Evolutionary conservation across 495 filamentous ascomycete genomes (phyloP), one percentile per base, ranked within the genome.

Genomic region (Pseudoneurospora amorphoporcata): DNA sequence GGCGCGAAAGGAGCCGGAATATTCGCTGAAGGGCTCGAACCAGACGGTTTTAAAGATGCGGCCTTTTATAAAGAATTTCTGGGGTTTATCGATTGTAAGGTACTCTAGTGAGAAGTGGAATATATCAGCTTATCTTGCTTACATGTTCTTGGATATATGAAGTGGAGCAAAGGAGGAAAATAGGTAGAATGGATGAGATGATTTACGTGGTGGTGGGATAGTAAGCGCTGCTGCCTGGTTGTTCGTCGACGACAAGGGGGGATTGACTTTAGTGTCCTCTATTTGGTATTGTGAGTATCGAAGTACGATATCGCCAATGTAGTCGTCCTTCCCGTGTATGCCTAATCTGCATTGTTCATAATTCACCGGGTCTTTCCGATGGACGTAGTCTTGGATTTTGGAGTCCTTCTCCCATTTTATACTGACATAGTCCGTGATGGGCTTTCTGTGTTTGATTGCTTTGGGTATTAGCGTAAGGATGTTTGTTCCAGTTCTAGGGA

Each of bases 21-120:
- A 72, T 0, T 41, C 53, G 12, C 71, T 69, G n/a, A 43, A 70
- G 12, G 79, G 76, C 47, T 82, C 80, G 73, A 79, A 82, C 80
- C 80, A 82, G 10, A 75, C 72, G 3, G 75, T 73, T 29, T 78
- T 78, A 74, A 81, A 82, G 72, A 82, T 79, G 68, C 80, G 79
- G 2, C 80, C 80, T 3, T 77, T 58, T 68, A 75, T 75, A 72
- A 83, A 80, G 81, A 85, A 85, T 73, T 81, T 83, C 70, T 82
- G 82, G 39, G 78, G 79, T 43, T 80, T 82, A 43, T 76, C 61
- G 37, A 76, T 69, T 38, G 69, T 53, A 39, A 76, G 29, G 75
- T 79, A 79, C 32, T 41, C 78, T 79, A 45, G 10, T 8, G 19
- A 32, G 10, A 12, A 6, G 23, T 23, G 23, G 23, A 1, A 10